Base-by-base conservation (phyloP, 805 yeast genomes). In the Metschnikowia lachancei region DNA sequence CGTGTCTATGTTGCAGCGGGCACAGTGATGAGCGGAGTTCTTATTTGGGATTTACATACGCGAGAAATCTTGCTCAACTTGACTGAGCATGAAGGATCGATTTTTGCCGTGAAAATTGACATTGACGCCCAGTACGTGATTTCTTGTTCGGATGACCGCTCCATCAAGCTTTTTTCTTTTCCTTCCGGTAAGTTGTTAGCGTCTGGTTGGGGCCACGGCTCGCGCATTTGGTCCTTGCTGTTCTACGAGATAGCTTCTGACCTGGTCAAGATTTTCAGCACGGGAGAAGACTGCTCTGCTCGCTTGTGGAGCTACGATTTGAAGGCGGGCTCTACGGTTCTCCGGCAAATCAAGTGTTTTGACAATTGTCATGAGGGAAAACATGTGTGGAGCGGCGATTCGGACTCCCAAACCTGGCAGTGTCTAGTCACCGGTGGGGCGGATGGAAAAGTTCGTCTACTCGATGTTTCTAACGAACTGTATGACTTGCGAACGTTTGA, bases 141-240 rank as follows among this genome's bases (percentile, higher is more conserved):
- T 1, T 82, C 92, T 40, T 94, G 99, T 62, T 92, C 98, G 0
- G 98, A 94, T 64, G 99, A 92, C 61, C 75, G 99, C 51, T 87
- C 97, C 0, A 81, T 94, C 45, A 84, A 82, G 47, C 61, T 92
- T 5, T 90, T 90, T 83, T 80, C 80, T 55, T 67, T 84, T 50
- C 57, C 58, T 6, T 59, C 77, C 1, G 92, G 95, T 1, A 56
- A 66, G 10, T 65, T 81, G 29, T 55, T 86, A 33, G 85, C 92
- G 1, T 78, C 82, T 22, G 97, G 96, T 0, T 94, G 97, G 97
- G 99, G 98, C 12, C 99, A 94, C 61, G 83, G 86, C 1, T 92
- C 98, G 0, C 78, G 99, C 60, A 91, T 94, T 34, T 94, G 99
- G 99, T 77, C 78, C 36, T 68, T 92, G 37, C 74, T 73, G 41